These are phyloP conservation scores for Boletus speciosus DNA, from an alignment of 768 basidiomycete species.

Conservation along the genomic window DNA sequence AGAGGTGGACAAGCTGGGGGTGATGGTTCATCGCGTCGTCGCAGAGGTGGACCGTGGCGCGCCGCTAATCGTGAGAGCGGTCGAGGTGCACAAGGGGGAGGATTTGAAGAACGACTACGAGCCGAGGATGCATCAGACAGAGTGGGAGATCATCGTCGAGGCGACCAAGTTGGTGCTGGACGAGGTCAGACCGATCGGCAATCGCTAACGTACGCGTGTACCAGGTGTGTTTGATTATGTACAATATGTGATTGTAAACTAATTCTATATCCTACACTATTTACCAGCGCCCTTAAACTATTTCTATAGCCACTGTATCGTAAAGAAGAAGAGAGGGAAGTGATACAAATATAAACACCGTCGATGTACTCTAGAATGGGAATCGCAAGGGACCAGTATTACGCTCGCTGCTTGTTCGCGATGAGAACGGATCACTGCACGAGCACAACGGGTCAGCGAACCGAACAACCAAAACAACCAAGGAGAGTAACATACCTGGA, in stretches of 20 bases:
- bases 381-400: slow-evolving; percentile 21
- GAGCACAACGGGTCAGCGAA: not conserved
- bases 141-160: slow-evolving; percentile 90
- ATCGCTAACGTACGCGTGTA: not conserved
- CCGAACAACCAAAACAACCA: not conserved
- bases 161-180: slow-evolving; percentile 72
- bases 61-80: slow-evolving; percentile 77
- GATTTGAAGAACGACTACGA: slow-evolving; percentile 63
- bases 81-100: slow-evolving; percentile 72
- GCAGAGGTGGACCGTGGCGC: slow-evolving; percentile 91
- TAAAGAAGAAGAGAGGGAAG: not conserved
- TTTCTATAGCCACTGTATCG: slow-evolving; percentile 4
- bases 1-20: slow-evolving; percentile 74
- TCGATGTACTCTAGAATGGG: slow-evolving; percentile 24
- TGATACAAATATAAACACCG: not conserved
- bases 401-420: slow-evolving; percentile 15
- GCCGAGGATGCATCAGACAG: slow-evolving; percentile 71
- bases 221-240: slow-evolving; percentile 10
- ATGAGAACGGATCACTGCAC: slow-evolving; percentile 16
- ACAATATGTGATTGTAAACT: slow-evolving; percentile 10
- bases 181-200: slow-evolving; percentile 35
- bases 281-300: slow-evolving; percentile 18
- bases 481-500: slow-evolving; percentile 13
- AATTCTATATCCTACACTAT: slow-evolving; percentile 12
- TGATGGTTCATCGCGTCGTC: slow-evolving; percentile 93